Percentiles rank a stretch among this genome's conserved stretches.
Conservation (phyloP, 2,329 filamentous ascomycete species). For the Xenosphaeropsis pyriputrescens region DNA sequence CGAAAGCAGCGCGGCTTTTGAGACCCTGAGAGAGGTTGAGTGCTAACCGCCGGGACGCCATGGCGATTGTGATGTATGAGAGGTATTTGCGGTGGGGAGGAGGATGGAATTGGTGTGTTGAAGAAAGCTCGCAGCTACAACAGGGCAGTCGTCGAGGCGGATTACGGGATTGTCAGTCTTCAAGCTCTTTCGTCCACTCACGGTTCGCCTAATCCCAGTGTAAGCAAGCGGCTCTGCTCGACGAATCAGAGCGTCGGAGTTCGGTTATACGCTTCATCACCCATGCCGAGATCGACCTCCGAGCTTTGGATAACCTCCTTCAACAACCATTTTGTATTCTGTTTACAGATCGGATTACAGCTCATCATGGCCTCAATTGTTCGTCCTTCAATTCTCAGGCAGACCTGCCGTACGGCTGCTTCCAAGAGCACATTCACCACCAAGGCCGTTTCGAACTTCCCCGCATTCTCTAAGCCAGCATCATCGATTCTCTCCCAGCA, state of each 20-base stretch:
- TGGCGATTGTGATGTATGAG: slow-evolving; percentile 23
- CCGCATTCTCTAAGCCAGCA: slow-evolving; percentile 16
- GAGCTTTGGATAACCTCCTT: no score
- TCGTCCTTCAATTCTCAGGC: slow-evolving; percentile 31
- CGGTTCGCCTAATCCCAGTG: slow-evolving; percentile 6
- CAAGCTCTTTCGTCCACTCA: slow-evolving; percentile 1
- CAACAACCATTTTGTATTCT: no score
- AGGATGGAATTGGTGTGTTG: slow-evolving; percentile 3
- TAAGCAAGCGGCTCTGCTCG: not conserved
- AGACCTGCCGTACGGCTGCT: slow-evolving; percentile 24
- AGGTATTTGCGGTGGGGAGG: slow-evolving; percentile 2
- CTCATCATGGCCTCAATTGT: slow-evolving; percentile 33
- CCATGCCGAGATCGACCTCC: no score
- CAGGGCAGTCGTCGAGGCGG: slow-evolving; percentile 2
- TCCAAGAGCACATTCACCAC: slow-evolving; percentile 26
- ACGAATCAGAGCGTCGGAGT: not conserved
- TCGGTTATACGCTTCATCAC: not conserved
- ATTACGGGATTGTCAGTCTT: slow-evolving; percentile 1
- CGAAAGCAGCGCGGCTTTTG: slow-evolving; percentile 74
- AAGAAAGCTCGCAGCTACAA: slow-evolving; percentile 2
- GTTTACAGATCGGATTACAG: no score
- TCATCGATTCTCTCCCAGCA: slow-evolving; percentile 12
- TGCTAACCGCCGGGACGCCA: slow-evolving; percentile 97
- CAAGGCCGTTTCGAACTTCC: slow-evolving; percentile 18
- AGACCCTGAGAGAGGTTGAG: slow-evolving; percentile 84